These are phyloP conservation scores for Candida nemodendra DNA, from an alignment of 805 yeast genomes.

Conservation along the genomic window DNA sequence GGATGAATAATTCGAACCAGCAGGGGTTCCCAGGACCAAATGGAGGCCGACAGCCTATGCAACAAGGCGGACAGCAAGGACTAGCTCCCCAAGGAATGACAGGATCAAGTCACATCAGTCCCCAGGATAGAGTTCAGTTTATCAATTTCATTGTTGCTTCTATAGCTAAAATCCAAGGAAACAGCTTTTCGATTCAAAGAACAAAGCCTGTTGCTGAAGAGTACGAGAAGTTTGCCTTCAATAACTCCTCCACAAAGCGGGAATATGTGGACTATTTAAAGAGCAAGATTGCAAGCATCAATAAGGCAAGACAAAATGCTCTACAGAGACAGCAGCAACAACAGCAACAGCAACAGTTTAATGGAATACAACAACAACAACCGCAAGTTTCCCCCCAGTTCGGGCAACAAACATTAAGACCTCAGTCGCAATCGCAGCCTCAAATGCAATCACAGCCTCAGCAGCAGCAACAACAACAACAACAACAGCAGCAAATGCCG, in stretches of 20 bases:
- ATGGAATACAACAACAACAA: slow-evolving; percentile 26
- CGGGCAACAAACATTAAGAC: slow-evolving; percentile 1
- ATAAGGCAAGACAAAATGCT: slow-evolving; percentile 34
- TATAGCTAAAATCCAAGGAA: slow-evolving; percentile 34
- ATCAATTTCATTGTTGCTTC: slow-evolving; percentile 32
- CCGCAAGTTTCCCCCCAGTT: slow-evolving; percentile 7
- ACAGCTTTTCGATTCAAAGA: slow-evolving; percentile 34
- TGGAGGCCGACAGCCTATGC: slow-evolving; percentile 8
- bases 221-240: slow-evolving; percentile 65
- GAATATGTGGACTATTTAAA: slow-evolving; percentile 54
- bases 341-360: slow-evolving; percentile 23
- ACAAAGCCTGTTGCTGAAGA: slow-evolving; percentile 62
- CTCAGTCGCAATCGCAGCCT: slow-evolving; percentile 13
- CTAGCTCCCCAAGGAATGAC: slow-evolving; percentile 8
- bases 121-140: slow-evolving; percentile 33
- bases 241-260: slow-evolving; percentile 54
- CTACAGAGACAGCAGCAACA: slow-evolving; percentile 25
- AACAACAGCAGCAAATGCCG: slow-evolving; percentile 29
- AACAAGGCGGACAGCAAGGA: slow-evolving; percentile 5
- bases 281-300: slow-evolving; percentile 36
- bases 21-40: slow-evolving; percentile 7
- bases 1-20: slow-evolving; percentile 10
- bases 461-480: slow-evolving; percentile 27
- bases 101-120: slow-evolving; percentile 21
- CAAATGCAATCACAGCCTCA: slow-evolving; percentile 29